Base-by-base conservation (phyloP, 192 early-diverging fungal species). In the Pilobolus umbonatus region DNA sequence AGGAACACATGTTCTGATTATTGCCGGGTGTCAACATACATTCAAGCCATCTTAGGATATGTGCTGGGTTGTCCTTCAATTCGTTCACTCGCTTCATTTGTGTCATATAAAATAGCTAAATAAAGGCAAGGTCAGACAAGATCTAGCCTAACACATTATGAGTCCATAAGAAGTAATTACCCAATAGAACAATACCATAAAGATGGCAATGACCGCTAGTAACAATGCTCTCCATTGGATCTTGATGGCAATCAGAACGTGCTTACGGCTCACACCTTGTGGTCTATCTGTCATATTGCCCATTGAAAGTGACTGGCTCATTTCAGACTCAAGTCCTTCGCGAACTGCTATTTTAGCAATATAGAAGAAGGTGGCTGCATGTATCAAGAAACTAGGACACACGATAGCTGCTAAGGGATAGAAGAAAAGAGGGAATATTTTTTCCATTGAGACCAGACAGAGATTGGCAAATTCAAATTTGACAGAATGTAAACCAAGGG, bases 141-240 rank as follows among this genome's bases (percentile, higher is more conserved):
- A 21, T 21, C 21, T 24, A 21, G 19, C 25, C 4, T 21, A 21
- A 21, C 19, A 24, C 44, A 46, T 10, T 46, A 17, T 21, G 21
- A 46, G 21, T 0, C 9, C 22, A 3, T 22, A 21, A 40, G 14
- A 17, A 21, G 3, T 10, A 24, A n/a, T 46, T 53, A 68, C 67
- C 79, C 76, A 78, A 55, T 81, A 81, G 43, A 81, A 78, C 8
- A 72, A 65, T n/a, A 76, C 74, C 5, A 64, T 50, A 3, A 51
- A 5, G 9, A 76, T 51, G 2, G 75, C 56, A 31, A 55, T 52
- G 14, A 78, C 22, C 0, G 76, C 76, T 38, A 81, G 51, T 40
- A 81, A 34, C 9, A 78, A 63, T 5, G 76, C 79, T 19, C 79
- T 71, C 79, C 79, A 81, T 47, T 81, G 79, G 22, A 81, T 81